Base-by-base conservation (phyloP, 148 eudicot species). In the Drosera capensis region DNA sequence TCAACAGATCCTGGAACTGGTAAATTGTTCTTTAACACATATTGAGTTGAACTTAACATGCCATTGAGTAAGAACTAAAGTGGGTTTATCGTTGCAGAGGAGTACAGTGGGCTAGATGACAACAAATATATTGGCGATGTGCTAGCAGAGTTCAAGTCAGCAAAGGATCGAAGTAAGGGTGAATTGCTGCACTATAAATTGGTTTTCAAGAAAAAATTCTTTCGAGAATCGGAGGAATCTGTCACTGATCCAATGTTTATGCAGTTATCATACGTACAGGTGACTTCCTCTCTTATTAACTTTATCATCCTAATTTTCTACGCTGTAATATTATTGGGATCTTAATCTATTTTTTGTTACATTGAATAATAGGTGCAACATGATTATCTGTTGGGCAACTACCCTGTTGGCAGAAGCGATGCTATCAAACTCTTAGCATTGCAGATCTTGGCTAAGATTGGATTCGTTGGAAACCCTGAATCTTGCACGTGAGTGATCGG, bases 321-420 rank as follows among this genome's bases (percentile, higher is more conserved):
- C n/a, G n/a, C n/a, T n/a, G n/a, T n/a, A n/a, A n/a, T n/a, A n/a
- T n/a, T n/a, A n/a, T 15, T 19, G 8, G 8, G 22, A 2, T n/a
- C 20, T 19, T n/a, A 3, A 3, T 3, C 11, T 19, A 7, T 17
- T 7, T 7, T 0, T 7, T 7, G 2, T 7, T 14, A 22, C 17
- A 23, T 44, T 44, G 29, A 28, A 44, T n/a, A n/a, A n/a, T n/a
- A n/a, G 48, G 14, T 44, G 51, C 99, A 92, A 85, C 95, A 92
- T 66, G 99, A 92, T 72, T 92, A 85, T 70, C 82, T 92, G 56
- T 36, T 74, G 69, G 99, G 99, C 20, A 85, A 92, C 58, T 92
- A 92, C 63, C 99, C 99, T 40, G 94, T 92, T 60, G 99, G 99
- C 63, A 85, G 77, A 63, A 95, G 81, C 60, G 99, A 92, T 64